Conservation (phyloP, 345 rosid species). For the Citropsis articulata region DNA sequence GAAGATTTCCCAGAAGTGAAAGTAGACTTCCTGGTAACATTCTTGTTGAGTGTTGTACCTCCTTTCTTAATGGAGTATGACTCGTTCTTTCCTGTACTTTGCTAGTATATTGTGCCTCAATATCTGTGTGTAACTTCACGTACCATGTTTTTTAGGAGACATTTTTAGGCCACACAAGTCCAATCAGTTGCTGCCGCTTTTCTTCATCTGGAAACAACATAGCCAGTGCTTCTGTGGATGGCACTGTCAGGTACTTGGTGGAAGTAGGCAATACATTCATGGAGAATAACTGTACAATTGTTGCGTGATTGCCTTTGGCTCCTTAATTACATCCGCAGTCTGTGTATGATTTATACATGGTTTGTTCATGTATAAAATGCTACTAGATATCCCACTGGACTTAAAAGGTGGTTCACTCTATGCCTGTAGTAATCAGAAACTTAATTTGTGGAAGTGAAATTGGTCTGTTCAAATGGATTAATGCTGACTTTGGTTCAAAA, state of each 20-base stretch:
- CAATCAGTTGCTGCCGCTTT: constrained; percentile 65
- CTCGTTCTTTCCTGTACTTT: neutral
- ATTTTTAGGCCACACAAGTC: constrained; percentile 73
- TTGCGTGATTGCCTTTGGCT: neutral
- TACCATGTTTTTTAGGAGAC: constrained; percentile 45
- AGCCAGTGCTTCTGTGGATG: constrained; percentile 75
- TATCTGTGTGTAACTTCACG: neutral
- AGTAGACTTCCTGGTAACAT: constrained; percentile 63
- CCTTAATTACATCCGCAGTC: neutral
- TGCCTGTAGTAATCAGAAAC: neutral
- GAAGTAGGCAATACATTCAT: constrained; percentile 1
- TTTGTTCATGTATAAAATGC: neutral
- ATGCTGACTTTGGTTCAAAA: neutral
- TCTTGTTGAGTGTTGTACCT: neutral
- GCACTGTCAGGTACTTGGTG: constrained; percentile 63
- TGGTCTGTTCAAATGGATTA: neutral
- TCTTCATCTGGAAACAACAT: constrained; percentile 77
- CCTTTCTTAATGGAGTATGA: neutral
- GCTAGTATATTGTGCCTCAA: neutral
- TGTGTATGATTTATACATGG: neutral
- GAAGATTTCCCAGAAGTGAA: constrained; percentile 66
- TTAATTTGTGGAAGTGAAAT: neutral
- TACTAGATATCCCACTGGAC: neutral
- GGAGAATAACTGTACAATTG: neutral
- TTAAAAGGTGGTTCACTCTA: neutral